Evolutionary conservation across 495 filamentous ascomycete species (phyloP).

Genomic region (Neurospora sp.): DNA sequence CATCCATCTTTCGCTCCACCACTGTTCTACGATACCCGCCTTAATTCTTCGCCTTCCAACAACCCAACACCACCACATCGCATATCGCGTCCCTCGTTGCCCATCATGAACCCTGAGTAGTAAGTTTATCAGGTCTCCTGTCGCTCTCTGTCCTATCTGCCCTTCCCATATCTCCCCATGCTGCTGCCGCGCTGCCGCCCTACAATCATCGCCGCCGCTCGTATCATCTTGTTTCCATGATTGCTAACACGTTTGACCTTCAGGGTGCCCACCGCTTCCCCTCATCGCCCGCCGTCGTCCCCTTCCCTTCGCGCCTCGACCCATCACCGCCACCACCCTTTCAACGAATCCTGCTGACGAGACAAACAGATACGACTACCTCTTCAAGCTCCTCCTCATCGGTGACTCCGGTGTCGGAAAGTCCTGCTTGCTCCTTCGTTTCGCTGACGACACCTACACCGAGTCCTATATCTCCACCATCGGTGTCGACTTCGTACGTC

Average conservation of each 20-base stretch:
- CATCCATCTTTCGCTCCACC: constrained; percentile 4
- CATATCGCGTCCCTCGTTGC: constrained; percentile 4
- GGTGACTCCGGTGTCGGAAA: constrained; percentile 99
- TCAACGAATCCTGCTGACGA: constrained; percentile 10
- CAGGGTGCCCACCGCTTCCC: not conserved
- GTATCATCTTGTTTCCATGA: constrained; percentile 4
- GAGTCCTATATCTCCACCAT: constrained; percentile 99
- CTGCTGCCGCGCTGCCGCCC: not conserved
- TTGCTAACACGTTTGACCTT: constrained; percentile 8
- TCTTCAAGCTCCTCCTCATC: constrained; percentile 99
- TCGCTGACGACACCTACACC: constrained; percentile 99
- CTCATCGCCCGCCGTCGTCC: constrained; percentile 6
- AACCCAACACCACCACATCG: constrained; percentile 1
- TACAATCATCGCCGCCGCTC: not conserved
- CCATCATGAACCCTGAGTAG: constrained; percentile 93
- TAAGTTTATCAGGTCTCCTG: constrained; percentile 40
- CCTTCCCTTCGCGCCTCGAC: constrained; percentile 3
- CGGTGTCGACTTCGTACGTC: constrained; percentile 92
- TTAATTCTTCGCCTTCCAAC: constrained; percentile 9
- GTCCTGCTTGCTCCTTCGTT: constrained; percentile 94
- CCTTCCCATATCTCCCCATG: not conserved
- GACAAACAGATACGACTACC: constrained; percentile 86
- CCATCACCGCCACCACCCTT: not conserved
- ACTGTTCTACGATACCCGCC: not conserved
- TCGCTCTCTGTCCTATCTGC: constrained; percentile 4